Evolutionary conservation across 2,329 filamentous ascomycete species (phyloP).

Genomic region (Cercospora beticola): DNA sequence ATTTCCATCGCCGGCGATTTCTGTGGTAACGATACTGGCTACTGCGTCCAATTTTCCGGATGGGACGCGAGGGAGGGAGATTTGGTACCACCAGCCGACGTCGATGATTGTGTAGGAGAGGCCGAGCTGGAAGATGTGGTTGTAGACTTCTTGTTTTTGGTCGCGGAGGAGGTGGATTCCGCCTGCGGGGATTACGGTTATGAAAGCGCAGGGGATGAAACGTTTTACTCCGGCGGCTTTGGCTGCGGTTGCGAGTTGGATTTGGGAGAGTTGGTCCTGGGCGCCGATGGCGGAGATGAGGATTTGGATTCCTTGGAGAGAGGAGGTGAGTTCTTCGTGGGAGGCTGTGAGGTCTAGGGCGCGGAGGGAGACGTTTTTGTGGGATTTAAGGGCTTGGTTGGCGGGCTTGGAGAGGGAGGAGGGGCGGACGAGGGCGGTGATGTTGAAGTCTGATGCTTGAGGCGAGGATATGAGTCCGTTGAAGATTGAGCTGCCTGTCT

Average conservation of each 20-base stretch:
- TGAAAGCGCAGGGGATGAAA: constrained; percentile 36
- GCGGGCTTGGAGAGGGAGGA: constrained; percentile 48
- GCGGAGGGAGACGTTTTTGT: constrained; percentile 47
- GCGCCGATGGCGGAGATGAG: constrained; percentile 35
- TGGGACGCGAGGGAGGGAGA: constrained; percentile 47
- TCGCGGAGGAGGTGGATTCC: constrained; percentile 42
- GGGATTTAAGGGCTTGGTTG: constrained; percentile 41
- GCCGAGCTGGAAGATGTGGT: constrained; percentile 49
- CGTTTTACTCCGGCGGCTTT: constrained; percentile 36
- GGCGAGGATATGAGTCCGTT: constrained; percentile 39
- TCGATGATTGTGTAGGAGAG: constrained; percentile 60
- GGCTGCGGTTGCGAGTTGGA: constrained; percentile 33
- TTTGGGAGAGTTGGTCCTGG: constrained; percentile 24
- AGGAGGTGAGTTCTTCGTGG: constrained; percentile 8
- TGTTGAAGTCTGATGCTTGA: constrained; percentile 32
- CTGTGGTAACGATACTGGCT: constrained; percentile 37
- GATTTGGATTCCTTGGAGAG: constrained; percentile 43
- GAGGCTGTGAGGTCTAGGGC: constrained; percentile 46
- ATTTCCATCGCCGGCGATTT: constrained; percentile 50
- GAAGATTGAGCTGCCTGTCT: constrained; percentile 44
- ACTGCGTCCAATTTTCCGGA: constrained; percentile 48
- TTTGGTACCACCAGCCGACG: constrained; percentile 60
- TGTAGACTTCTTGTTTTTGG: constrained; percentile 54
- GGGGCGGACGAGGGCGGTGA: constrained; percentile 51
- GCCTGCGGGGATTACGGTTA: constrained; percentile 46